Base-by-base conservation (phyloP, 805 yeast genomes). In the Kazachstania taianensis region DNA sequence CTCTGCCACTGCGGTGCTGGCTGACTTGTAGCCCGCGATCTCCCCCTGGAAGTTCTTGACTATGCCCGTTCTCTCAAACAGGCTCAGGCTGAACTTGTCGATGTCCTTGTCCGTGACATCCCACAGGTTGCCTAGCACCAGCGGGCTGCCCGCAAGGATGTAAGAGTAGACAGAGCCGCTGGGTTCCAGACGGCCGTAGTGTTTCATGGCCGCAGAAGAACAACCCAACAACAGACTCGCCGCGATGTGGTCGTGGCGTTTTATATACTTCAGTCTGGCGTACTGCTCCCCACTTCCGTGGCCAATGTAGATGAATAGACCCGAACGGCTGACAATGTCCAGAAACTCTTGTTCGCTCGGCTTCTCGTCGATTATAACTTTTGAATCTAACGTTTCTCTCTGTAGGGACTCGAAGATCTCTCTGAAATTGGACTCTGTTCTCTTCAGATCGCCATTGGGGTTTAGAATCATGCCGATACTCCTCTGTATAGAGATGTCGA, bases 231-330 rank as follows among this genome's bases (percentile, higher is more conserved):
- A 63, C 30, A 86, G 64, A 19, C 72, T 61, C 1, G 86, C 82
- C 0, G 86, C 76, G 7, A 76, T 53, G 0, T 35, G 40, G 3
- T 46, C 38, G 39, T 66, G 53, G 8, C 62, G 59, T 36, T 72
- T 71, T 29, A 86, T 57, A 1, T 70, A 58, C 4, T 74, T 66
- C 1, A 78, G 64, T 20, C 75, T 66, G 8, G 84, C 62, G 50
- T 76, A 85, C 42, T 81, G 86, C 42, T 84, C 89, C n/a, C 97
- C 96, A 4, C 96, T 92, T 0, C 97, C 96, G 59, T 92, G 99
- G 0, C 99, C 99, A 37, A 87, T 66, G 53, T 83, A 92, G 0
- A 89, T 63, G 45, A 80, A 81, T 7, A 82, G 44, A 26, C 72
- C 66, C 1, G 70, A 58, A 2, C 49, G 32, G 2, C 47, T 40